Conservation (phyloP, 2,329 filamentous ascomycete genomes). For the Leptoxyphium fumago region DNA sequence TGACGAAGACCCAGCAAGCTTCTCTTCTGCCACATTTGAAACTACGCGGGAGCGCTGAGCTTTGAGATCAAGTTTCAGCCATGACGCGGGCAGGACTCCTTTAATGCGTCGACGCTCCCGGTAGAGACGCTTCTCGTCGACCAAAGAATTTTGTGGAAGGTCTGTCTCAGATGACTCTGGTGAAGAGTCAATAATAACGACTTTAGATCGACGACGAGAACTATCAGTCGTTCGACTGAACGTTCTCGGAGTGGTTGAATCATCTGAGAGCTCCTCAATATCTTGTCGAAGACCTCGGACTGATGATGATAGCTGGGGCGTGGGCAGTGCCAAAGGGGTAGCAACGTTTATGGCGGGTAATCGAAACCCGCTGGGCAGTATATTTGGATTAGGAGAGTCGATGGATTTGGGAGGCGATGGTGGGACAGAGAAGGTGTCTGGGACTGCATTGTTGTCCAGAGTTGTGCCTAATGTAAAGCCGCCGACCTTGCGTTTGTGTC, state of each 20-base stretch:
- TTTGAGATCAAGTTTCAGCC: conserved; percentile 32
- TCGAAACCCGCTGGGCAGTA: conserved; percentile 9
- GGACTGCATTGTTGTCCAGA: no score
- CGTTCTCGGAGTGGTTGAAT: no score
- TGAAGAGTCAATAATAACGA: background rate
- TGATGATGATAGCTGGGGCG: conserved; percentile 18
- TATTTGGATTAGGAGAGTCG: conserved; percentile 1
- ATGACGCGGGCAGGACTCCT: conserved; percentile 36
- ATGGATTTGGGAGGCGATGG: conserved; percentile 26
- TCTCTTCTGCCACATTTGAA: conserved; percentile 1
- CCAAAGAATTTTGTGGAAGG: conserved; percentile 10
- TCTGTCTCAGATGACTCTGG: background rate
- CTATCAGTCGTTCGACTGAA: background rate
- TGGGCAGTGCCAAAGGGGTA: conserved; percentile 9
- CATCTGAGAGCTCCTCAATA: no score
- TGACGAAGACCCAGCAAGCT: conserved; percentile 5
- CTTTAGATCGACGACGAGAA: background rate
- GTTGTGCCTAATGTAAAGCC: no score
- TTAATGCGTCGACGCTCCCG: conserved; percentile 28
- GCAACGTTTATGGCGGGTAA: conserved; percentile 10
- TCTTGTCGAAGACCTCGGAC: conserved; percentile 1
- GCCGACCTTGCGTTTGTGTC: no score
- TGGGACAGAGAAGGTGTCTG: conserved; percentile 20
- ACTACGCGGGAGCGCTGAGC: conserved; percentile 7
- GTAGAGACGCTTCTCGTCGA: conserved; percentile 18